A percentile compares a stretch with the other conserved stretches of the same genome.
These are phyloP conservation scores for Halenospora varia DNA, from an alignment of 495 filamentous ascomycete species.

Conservation along the genomic window DNA sequence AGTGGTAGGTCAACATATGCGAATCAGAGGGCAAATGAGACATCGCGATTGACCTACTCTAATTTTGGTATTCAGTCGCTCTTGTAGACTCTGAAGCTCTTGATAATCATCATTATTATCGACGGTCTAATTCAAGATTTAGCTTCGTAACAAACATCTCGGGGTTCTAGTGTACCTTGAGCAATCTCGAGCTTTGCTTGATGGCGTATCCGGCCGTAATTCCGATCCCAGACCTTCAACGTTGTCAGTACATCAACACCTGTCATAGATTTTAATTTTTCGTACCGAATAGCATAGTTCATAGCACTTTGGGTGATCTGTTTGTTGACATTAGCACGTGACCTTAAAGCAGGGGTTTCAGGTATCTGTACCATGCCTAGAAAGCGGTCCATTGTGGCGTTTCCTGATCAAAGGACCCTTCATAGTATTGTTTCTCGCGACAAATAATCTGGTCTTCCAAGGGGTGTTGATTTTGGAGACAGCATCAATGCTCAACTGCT, in stretches of 20 bases:
- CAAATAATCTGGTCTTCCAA: not conserved
- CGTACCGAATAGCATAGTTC: constrained; percentile 79
- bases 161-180: constrained; percentile 55
- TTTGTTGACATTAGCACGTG: constrained; percentile 17
- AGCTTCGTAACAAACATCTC: not conserved
- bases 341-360: constrained; percentile 15
- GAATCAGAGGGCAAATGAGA: no score
- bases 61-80: constrained; percentile 78
- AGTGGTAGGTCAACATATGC: no score
- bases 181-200: constrained; percentile 70
- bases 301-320: constrained; percentile 78
- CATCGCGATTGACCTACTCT: no score
- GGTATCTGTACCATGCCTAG: constrained; percentile 54
- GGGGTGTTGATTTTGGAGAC: no score
- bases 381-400: constrained; percentile 68
- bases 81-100: constrained; percentile 68
- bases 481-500: no score
- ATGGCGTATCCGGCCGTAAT: constrained; percentile 86
- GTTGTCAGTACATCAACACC: constrained; percentile 18
- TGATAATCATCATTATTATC: constrained; percentile 61
- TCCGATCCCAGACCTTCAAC: constrained; percentile 71
- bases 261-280: not conserved
- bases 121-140: constrained; percentile 47
- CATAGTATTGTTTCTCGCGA: not conserved
- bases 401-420: not conserved